Evolutionary conservation across 371 early-diverging fungal genomes (phyloP).

Genomic region (Rhizopus sp.): DNA sequence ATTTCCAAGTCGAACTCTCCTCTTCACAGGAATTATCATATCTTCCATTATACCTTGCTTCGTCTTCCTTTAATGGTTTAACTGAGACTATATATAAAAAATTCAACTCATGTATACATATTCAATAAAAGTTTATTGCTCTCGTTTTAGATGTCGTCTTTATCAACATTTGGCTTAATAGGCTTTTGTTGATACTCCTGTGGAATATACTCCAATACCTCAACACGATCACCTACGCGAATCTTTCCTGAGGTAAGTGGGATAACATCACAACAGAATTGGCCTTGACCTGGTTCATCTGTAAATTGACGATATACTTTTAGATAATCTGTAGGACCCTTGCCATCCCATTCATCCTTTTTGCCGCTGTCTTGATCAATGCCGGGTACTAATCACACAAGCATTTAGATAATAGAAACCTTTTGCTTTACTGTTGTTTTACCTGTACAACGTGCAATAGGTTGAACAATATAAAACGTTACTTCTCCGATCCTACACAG

Average conservation of each 20-base stretch:
- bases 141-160: not conserved
- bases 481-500: constrained; percentile 43
- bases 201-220: constrained; percentile 48
- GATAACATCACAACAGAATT: constrained; percentile 46
- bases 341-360: constrained; percentile 43
- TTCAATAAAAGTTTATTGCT: too few species aligned
- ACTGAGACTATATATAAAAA: too few species aligned
- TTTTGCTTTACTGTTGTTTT: constrained; percentile 2
- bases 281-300: constrained; percentile 35
- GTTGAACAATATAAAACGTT: constrained; percentile 43
- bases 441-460: constrained; percentile 47
- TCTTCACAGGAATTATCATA: too few species aligned
- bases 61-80: too few species aligned
- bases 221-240: constrained; percentile 40
- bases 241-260: constrained; percentile 48
- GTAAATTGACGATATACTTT: constrained; percentile 30
- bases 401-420: not conserved
- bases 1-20: too few species aligned
- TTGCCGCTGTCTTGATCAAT: constrained; percentile 50
- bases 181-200: constrained; percentile 17
- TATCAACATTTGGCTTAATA: not conserved
- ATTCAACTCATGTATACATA: too few species aligned
- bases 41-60: too few species aligned
- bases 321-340: constrained; percentile 34
- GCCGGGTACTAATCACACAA: constrained; percentile 35